Conservation (phyloP, 108 stramenopile species). For the Schizochytrium sp. region DNA sequence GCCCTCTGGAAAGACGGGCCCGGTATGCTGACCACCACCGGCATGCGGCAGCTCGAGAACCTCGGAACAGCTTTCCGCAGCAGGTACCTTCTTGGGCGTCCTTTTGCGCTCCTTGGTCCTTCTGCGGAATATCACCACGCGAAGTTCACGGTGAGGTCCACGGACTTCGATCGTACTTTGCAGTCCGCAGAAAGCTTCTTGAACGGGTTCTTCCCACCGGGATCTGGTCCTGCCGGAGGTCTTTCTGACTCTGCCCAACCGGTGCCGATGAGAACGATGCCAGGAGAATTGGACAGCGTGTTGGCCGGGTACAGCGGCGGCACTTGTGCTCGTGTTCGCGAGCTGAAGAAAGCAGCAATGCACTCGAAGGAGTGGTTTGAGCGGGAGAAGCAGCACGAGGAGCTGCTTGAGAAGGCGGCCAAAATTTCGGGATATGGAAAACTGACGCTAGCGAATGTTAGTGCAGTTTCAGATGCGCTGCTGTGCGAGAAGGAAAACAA, state of each 20-base stretch:
- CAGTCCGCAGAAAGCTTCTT: conserved; percentile 48
- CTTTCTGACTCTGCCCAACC: not conserved
- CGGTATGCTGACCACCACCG: conserved; percentile 42
- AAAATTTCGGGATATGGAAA: not conserved
- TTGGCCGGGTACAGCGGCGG: not conserved
- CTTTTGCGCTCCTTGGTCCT: not conserved
- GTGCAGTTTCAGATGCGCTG: not conserved
- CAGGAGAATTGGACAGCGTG: not conserved
- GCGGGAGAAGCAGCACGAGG: not conserved
- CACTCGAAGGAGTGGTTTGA: not conserved
- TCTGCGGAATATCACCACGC: not conserved
- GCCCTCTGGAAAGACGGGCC: not conserved
- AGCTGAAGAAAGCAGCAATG: conserved; percentile 15
- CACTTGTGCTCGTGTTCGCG: not conserved
- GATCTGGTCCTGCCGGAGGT: not conserved
- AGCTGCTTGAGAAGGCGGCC: not conserved
- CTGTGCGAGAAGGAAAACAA: conserved; percentile 4
- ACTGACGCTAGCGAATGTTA: conserved; percentile 7
- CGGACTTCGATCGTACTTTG: conserved; percentile 42
- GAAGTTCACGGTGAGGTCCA: not conserved
- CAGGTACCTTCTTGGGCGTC: conserved; percentile 18
- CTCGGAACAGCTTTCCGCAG: conserved; percentile 14
- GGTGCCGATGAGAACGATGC: not conserved
- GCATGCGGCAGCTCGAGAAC: not conserved
- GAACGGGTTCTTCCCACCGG: conserved; percentile 27